Base-by-base conservation (phyloP, 495 filamentous ascomycete species). In the Hypoxylon rickii region DNA sequence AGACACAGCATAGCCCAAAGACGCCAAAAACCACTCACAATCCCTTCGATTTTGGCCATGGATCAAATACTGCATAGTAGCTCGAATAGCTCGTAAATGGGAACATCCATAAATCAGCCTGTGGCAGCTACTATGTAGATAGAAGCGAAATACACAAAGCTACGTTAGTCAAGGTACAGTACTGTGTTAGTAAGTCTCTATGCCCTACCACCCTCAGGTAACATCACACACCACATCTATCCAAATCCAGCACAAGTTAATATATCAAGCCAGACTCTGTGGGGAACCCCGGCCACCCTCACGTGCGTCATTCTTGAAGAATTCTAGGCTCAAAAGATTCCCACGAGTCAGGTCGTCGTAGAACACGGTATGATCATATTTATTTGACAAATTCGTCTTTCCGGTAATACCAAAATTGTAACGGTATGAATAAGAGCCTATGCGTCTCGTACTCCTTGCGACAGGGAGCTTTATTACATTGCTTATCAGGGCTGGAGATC, bases 91-190 rank as follows among this genome's bases (percentile, higher is more conserved):
- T 38, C 32, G 40, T 53, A 22, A 2, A 21, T 8, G 16, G 22
- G 44, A 24, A 17, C 31, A 39, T 44, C n/a, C n/a, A 31, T 38
- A 40, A 54, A 54, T 60, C 56, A 60, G 49, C 38, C 50, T 59
- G 22, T 59, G 38, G 21, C n/a, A 39, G 45, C 10, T 26, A n/a
- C n/a, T n/a, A n/a, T n/a, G n/a, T n/a, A n/a, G n/a, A n/a, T n/a
- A n/a, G n/a, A n/a, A n/a, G n/a, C n/a, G n/a, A 47, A 36, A 37
- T 45, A 40, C 3, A 39, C 19, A 26, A 54, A 38, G 51, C 51
- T 38, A 54, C 51, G 21, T 39, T 38, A 36, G 17, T 15, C n/a
- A n/a, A 45, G 41, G 51, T 31, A 31, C 24, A 8, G 41, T n/a
- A 34, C 12, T 3, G 7, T 8, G n/a, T 53, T 53, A 53, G 50